Evolutionary conservation across 148 eudicot species (phyloP).

Genomic region (Fagopyrum tataricum): DNA sequence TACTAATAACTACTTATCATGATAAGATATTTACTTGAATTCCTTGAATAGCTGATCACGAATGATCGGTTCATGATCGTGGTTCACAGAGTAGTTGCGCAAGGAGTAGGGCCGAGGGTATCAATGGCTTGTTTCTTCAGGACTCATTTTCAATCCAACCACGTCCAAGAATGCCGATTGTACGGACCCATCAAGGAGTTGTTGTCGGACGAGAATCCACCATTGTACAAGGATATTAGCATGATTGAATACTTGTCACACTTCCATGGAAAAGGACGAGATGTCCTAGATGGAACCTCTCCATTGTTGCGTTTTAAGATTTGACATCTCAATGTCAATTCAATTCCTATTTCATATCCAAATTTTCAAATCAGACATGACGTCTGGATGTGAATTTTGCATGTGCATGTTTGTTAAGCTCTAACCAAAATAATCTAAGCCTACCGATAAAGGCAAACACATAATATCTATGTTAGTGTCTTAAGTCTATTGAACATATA

Average conservation of each 20-base stretch:
- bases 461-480: too few species aligned
- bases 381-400: too few species aligned
- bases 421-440: too few species aligned
- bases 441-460: too few species aligned
- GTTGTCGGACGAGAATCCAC: slow-evolving; percentile 21
- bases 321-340: too few species aligned
- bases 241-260: not conserved
- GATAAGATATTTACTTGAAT: too few species aligned
- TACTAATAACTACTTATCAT: too few species aligned
- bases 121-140: slow-evolving; percentile 31
- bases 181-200: slow-evolving; percentile 18
- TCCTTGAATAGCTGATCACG: slow-evolving; percentile 21
- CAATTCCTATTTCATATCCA: too few species aligned
- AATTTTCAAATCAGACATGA: too few species aligned
- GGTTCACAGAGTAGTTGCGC: slow-evolving; percentile 17
- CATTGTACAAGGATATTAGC: slow-evolving; percentile 9
- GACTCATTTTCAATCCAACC: not conserved
- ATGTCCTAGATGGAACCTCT: slow-evolving; percentile 21
- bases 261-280: slow-evolving; percentile 13
- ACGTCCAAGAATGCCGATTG: slow-evolving; percentile 8
- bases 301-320: slow-evolving; percentile 19
- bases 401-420: too few species aligned
- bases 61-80: slow-evolving; percentile 32
- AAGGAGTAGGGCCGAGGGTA: slow-evolving; percentile 33
- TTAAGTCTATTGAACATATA: too few species aligned